A percentile compares a stretch with the other conserved stretches of the same genome.
phyloP scores from a whole-genome alignment of 306 rosid genomes.

The Arachis stenosperma region DNA sequence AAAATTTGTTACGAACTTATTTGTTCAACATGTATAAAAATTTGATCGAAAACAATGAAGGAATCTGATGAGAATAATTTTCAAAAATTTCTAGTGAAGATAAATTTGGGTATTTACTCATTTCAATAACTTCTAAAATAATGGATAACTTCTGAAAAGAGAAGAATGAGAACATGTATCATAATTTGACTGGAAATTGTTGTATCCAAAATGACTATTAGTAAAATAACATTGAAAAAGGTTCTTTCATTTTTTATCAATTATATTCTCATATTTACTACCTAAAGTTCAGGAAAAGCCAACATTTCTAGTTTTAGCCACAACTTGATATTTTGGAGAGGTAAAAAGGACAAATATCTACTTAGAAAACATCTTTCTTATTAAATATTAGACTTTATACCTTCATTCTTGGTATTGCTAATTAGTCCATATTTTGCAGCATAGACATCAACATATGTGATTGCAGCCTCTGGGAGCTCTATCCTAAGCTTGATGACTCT shows the following conservation, averaged over 20 bases:
- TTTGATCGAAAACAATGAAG: no score
- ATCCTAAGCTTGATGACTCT: constrained; percentile 68
- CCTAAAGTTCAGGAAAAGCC: neutral
- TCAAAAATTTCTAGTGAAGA: no score
- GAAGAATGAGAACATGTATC: no score
- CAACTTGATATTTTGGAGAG: neutral
- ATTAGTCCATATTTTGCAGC: constrained; percentile 84
- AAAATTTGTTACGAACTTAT: no score
- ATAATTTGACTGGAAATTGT: no score
- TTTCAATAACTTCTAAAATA: no score
- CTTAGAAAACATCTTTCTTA: neutral
- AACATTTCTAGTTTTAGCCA: neutral
- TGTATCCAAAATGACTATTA: neutral
- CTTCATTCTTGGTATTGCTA: constrained; percentile 72
- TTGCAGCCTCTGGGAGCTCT: constrained; percentile 84
- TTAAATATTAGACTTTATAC: constrained; percentile 38
- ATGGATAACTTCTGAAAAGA: no score
- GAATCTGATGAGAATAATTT: no score
- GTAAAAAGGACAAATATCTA: no score
- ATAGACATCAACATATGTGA: constrained; percentile 77
- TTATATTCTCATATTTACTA: neutral
- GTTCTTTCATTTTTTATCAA: neutral
- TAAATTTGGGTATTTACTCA: no score
- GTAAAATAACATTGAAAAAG: neutral
- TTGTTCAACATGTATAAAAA: no score